Evolutionary conservation across 2,329 filamentous ascomycete species (phyloP).

Genomic region (Colletotrichum salicis): DNA sequence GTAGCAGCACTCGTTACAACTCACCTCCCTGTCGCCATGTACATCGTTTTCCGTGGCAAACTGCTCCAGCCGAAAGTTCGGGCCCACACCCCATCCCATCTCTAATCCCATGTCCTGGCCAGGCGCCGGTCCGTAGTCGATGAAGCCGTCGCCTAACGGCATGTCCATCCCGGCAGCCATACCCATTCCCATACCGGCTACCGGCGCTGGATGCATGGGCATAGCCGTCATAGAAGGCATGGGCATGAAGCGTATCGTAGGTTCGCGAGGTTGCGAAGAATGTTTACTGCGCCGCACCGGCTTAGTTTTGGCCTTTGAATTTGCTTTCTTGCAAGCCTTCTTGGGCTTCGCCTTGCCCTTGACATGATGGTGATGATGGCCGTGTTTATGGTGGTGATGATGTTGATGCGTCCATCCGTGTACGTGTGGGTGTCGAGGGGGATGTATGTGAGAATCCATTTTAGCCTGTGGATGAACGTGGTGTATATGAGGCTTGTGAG

Average conservation of each 20-base stretch:
- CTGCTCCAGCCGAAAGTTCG: slow-evolving; percentile 9
- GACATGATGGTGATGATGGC: background rate
- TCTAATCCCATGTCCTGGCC: slow-evolving; percentile 19
- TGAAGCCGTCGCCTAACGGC: slow-evolving; percentile 22
- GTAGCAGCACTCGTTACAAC: slow-evolving; percentile 19
- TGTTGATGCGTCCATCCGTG: slow-evolving; percentile 22
- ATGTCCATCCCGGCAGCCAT: background rate
- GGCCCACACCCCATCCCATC: slow-evolving; percentile 14
- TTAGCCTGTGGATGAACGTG: background rate
- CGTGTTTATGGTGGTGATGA: slow-evolving; percentile 10
- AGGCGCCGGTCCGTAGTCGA: slow-evolving; percentile 29
- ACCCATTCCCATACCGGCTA: slow-evolving; percentile 10
- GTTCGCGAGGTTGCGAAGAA: background rate
- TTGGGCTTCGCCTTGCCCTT: background rate
- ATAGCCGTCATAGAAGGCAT: slow-evolving; percentile 23
- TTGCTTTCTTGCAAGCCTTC: background rate
- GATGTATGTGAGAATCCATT: background rate
- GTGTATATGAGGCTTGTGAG: background rate
- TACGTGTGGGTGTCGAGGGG: background rate
- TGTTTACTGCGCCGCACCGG: background rate
- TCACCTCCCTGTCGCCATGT: background rate
- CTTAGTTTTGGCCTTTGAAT: background rate
- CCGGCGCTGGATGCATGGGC: slow-evolving; percentile 15
- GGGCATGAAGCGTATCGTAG: slow-evolving; percentile 9
- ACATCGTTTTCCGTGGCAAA: background rate